A percentile compares a stretch with the other conserved stretches of the same genome.
These are phyloP conservation scores for Torrubiella hemipterigena DNA, from an alignment of 2,329 filamentous ascomycete genomes.

Conservation along the genomic window DNA sequence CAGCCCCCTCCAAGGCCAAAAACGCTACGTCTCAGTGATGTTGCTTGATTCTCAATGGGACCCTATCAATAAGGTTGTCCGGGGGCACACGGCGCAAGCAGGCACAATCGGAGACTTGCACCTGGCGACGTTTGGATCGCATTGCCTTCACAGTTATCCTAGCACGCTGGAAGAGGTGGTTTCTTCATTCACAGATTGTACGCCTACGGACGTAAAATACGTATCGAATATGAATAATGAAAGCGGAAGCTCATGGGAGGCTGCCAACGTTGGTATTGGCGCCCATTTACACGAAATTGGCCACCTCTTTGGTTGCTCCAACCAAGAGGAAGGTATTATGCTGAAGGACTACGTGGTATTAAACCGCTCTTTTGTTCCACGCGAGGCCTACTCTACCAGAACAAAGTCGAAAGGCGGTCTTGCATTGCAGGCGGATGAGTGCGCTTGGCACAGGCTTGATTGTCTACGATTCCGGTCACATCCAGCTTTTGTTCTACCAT, in stretches of 20 bases:
- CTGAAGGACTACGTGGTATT: constrained; percentile 73
- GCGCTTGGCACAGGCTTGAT: constrained; percentile 83
- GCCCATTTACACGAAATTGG: constrained; percentile 87
- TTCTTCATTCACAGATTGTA: constrained; percentile 81
- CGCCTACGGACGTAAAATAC: constrained; percentile 66
- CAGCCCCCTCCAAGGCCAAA: constrained; percentile 61
- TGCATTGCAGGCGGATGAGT: constrained; percentile 69
- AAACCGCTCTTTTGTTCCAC: constrained; percentile 69
- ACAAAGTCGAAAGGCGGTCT: constrained; percentile 73
- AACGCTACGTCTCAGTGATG: constrained; percentile 77
- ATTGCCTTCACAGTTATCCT: constrained; percentile 85
- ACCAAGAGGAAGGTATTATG: constrained; percentile 89
- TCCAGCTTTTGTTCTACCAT: constrained; percentile 76
- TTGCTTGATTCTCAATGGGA: constrained; percentile 89
- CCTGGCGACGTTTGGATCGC: constrained; percentile 84
- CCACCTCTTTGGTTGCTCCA: constrained; percentile 79
- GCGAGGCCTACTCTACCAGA: constrained; percentile 77
- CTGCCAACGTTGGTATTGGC: constrained; percentile 88
- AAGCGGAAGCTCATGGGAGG: constrained; percentile 85
- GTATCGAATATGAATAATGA: constrained; percentile 82
- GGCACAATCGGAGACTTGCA: constrained; percentile 61
- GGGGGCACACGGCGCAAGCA: constrained; percentile 75
- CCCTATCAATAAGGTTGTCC: constrained; percentile 52
- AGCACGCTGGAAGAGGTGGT: constrained; percentile 81
- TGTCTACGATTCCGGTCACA: constrained; percentile 81